Base-by-base conservation (phyloP, 352 stramenopile genomes). In the Thraustochytrium aureum region DNA sequence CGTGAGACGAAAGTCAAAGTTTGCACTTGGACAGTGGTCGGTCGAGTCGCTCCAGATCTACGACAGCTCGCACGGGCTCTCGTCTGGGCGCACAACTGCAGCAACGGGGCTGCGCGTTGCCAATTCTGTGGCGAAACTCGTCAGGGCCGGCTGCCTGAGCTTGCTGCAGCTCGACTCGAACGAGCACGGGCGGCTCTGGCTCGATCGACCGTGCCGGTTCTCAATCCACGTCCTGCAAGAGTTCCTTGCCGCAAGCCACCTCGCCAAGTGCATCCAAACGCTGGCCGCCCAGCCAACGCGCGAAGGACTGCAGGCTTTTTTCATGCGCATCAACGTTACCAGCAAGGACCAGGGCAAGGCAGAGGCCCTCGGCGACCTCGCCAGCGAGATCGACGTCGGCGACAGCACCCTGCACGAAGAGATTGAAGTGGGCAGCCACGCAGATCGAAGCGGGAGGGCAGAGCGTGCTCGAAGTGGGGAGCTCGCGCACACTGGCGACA, bases 191-290 rank as follows among this genome's bases (percentile, higher is more conserved):
- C 38, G 47, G 50, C 30, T 35, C 10, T 79, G 69, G 69, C 54
- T 54, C 12, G 69, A 79, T 26, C 69, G 69, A n/a, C 37, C 54
- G 26, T 10, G 47, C 30, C 32, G 39, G 5, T 79, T 79, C 47
- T 45, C 50, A 22, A 79, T 79, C 30, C 69, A 74, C 42, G 69
- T 79, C 20, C 20, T 79, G 7, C 69, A 79, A 74, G 69, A 79
- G 69, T 79, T 67, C 41, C 69, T 79, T 14, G 17, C 39, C 50
- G 26, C 6, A 20, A 4, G 38, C 32, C 50, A 54, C 54, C 38
- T 79, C 17, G 22, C 54, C 22, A 50, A 79, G 50, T 39, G 56
- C 50, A 79, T 64, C 10, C 43, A 20, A 22, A 10, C 10, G 10
- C 43, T 52, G 10, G 43, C 10, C 43, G 43, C 43, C 43, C 22